Percentiles rank a stretch among this genome's conserved stretches.
These are phyloP conservation scores for Globisporangium spiculum DNA, from an alignment of 352 stramenopile genomes.

Conservation along the genomic window DNA sequence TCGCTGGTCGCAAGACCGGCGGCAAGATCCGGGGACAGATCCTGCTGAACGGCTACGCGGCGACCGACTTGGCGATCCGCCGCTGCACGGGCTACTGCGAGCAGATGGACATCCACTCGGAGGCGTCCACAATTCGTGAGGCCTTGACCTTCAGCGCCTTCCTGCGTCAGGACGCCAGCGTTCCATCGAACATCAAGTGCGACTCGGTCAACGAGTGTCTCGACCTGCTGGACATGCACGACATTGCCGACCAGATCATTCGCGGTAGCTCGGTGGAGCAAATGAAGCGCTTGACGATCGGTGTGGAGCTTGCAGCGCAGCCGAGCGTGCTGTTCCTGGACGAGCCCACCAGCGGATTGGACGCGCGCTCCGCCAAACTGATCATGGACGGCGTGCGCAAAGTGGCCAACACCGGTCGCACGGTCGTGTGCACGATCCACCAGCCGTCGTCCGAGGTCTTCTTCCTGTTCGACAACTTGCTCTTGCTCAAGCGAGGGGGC, in stretches of 20 bases:
- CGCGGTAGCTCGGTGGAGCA: slow-evolving; percentile 57
- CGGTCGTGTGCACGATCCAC: slow-evolving; percentile 92
- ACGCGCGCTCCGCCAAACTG: slow-evolving; percentile 81
- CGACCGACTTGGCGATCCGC: slow-evolving; percentile 18
- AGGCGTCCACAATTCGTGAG: slow-evolving; percentile 79
- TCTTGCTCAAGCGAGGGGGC: slow-evolving; percentile 54
- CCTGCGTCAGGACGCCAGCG: slow-evolving; percentile 32
- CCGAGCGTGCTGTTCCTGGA: slow-evolving; percentile 88
- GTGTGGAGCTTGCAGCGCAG: slow-evolving; percentile 89
- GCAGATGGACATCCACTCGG: slow-evolving; percentile 81
- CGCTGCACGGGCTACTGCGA: slow-evolving; percentile 27
- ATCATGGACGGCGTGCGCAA: slow-evolving; percentile 89
- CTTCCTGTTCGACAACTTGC: slow-evolving; percentile 82
- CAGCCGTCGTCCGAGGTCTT: slow-evolving; percentile 91
- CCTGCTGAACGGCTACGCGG: slow-evolving; percentile 69
- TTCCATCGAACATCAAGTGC: slow-evolving; percentile 12
- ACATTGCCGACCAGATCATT: slow-evolving; percentile 61
- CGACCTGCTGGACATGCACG: slow-evolving; percentile 56
- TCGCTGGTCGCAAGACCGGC: slow-evolving; percentile 82
- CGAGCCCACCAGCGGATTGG: slow-evolving; percentile 88
- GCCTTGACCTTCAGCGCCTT: slow-evolving; percentile 78
- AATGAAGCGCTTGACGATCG: slow-evolving; percentile 77
- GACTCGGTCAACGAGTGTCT: slow-evolving; percentile 58
- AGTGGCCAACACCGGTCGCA: slow-evolving; percentile 70
- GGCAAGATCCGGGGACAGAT: slow-evolving; percentile 72